phyloP scores from a whole-genome alignment of 305 asterid species.

The Salvia sclarea region DNA sequence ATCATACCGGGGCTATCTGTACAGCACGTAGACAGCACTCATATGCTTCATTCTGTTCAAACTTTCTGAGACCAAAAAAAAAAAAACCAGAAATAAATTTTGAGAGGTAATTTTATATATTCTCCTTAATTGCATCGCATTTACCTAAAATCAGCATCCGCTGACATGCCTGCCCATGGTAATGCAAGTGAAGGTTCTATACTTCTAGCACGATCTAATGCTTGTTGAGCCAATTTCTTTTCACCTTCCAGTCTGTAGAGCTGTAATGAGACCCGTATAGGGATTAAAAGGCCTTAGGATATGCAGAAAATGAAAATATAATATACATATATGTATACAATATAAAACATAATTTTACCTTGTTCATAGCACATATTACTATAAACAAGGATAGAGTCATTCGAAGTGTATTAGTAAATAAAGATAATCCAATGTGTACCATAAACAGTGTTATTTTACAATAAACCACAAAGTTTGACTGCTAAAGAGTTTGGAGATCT shows the following conservation, averaged over 20 bases:
- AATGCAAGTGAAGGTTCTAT: constrained; percentile 95
- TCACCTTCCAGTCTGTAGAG: constrained; percentile 73
- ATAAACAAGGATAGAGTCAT: background rate
- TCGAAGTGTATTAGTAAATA: background rate
- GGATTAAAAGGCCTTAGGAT: constrained; percentile 12
- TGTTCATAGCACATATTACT: constrained; percentile 3
- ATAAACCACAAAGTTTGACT: too few species aligned
- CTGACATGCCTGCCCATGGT: constrained; percentile 99
- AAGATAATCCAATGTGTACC: background rate
- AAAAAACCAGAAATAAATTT: too few species aligned
- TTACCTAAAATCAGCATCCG: constrained; percentile 84
- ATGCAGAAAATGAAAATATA: constrained; percentile 14
- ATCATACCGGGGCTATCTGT: constrained; percentile 77
- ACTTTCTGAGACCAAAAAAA: constrained; percentile 50
- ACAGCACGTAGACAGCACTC: constrained; percentile 88
- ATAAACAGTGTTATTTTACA: too few species aligned
- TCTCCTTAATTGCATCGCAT: constrained; percentile 28
- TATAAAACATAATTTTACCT: constrained; percentile 1
- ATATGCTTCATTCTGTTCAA: constrained; percentile 83
- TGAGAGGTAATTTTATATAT: background rate
- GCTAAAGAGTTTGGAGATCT: background rate
- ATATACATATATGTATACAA: background rate
- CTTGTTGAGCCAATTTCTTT: constrained; percentile 76
- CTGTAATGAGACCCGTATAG: constrained; percentile 46
- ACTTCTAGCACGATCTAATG: constrained; percentile 98